Percentiles rank a stretch among this genome's conserved stretches.
Conservation (phyloP, 345 rosid genomes). For the Salix arbutifolia region DNA sequence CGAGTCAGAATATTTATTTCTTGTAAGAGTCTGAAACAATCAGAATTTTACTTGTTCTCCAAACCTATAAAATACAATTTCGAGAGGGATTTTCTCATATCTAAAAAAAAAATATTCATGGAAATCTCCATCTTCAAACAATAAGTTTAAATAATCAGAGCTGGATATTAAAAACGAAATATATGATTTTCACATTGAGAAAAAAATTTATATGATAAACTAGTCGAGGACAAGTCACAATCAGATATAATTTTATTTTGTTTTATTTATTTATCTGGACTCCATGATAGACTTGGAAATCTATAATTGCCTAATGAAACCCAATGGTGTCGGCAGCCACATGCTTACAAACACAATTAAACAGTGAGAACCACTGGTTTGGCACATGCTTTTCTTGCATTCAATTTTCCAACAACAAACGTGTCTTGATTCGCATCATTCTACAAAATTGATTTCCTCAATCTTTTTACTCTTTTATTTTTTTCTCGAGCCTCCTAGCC, state of each 20-base stretch:
- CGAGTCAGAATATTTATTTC: accelerated
- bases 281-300: not conserved
- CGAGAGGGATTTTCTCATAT: no score
- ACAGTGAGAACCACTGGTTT: not conserved
- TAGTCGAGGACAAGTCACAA: not conserved
- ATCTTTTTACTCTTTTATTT: no score
- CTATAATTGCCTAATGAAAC: not conserved
- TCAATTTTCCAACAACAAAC: not conserved
- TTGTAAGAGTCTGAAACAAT: no score
- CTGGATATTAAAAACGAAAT: not conserved
- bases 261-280: not conserved
- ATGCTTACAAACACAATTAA: not conserved
- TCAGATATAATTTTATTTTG: not conserved
- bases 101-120: no score
- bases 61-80: no score
- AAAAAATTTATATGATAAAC: not conserved
- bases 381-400: not conserved
- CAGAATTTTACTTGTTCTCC: accelerated
- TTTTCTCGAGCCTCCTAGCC: no score
- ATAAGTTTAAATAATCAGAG: no score
- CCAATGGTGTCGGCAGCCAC: not conserved
- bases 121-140: no score
- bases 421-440: not conserved
- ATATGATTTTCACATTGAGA: not conserved
- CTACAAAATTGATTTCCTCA: not conserved